Percentiles rank a stretch among this genome's conserved stretches.
phyloP scores from a whole-genome alignment of 2,329 filamentous ascomycete genomes.

The Exophiala oligosperma region DNA sequence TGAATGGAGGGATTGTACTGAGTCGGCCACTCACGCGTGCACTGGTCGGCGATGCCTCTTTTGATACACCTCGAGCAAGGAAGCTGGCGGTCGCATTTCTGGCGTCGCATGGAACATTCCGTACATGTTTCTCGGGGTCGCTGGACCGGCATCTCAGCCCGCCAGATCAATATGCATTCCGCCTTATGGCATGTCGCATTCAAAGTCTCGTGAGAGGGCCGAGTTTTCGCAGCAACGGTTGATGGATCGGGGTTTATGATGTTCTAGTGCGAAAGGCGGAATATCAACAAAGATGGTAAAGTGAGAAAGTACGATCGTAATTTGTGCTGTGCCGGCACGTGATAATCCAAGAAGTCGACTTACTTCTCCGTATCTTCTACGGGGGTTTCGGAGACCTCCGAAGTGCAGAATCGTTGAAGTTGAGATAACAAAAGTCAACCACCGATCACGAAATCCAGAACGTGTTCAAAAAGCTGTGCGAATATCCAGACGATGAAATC shows the following conservation, averaged over 20 bases:
- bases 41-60: constrained; percentile 36
- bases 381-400: not conserved
- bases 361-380: not conserved
- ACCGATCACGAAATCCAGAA: not conserved
- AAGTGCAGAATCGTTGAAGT: not conserved
- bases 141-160: not conserved
- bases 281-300: no score
- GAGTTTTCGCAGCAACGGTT: no score
- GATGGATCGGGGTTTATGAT: no score
- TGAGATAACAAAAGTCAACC: not conserved
- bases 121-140: constrained; percentile 14
- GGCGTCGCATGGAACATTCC: constrained; percentile 20
- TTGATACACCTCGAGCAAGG: constrained; percentile 42
- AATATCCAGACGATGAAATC: not conserved
- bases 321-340: not conserved
- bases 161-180: not conserved
- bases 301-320: not conserved
- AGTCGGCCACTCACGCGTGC: constrained; percentile 26
- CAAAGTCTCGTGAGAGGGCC: not conserved
- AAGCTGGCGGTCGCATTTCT: constrained; percentile 38
- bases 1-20: constrained; percentile 17
- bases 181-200: no score
- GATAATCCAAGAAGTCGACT: not conserved
- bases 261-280: no score
- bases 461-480: not conserved